A percentile compares a stretch with the other conserved stretches of the same genome.
These are phyloP conservation scores for Penicillium atrosanguineum DNA, from an alignment of 495 filamentous ascomycete species.

Conservation along the genomic window DNA sequence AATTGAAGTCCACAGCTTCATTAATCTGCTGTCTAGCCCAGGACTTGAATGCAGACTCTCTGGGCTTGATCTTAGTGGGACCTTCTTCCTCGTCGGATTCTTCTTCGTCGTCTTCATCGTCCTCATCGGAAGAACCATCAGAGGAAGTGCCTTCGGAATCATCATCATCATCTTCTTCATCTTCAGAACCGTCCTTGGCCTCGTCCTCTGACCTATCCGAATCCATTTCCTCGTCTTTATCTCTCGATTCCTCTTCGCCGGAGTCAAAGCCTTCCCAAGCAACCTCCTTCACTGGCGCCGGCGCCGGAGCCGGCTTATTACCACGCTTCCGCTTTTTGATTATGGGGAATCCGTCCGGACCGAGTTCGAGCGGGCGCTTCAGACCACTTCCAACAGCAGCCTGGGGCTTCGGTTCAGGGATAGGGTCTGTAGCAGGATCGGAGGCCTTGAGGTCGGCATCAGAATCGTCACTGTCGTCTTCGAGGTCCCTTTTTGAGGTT, in stretches of 20 bases:
- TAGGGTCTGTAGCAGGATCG: constrained; percentile 16
- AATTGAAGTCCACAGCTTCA: constrained; percentile 62
- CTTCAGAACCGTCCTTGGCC: constrained; percentile 19
- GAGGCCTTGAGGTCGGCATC: constrained; percentile 27
- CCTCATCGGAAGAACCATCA: constrained; percentile 21
- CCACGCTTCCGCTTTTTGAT: constrained; percentile 64
- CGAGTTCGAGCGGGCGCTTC: constrained; percentile 79
- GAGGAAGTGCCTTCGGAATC: constrained; percentile 8
- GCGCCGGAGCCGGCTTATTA: constrained; percentile 27
- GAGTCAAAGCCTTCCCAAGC: constrained; percentile 64
- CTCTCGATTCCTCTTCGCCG: constrained; percentile 31
- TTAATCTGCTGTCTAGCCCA: constrained; percentile 90
- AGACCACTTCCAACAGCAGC: constrained; percentile 67
- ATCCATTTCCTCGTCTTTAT: constrained; percentile 18
- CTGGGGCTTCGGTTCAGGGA: constrained; percentile 15
- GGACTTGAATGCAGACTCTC: constrained; percentile 78
- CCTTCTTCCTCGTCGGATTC: constrained; percentile 24
- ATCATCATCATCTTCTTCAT: constrained; percentile 19
- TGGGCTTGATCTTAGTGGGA: constrained; percentile 36
- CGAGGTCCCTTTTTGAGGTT: constrained; percentile 22
- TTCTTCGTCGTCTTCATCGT: constrained; percentile 23
- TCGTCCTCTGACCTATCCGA: constrained; percentile 16
- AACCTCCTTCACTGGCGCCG: constrained; percentile 41
- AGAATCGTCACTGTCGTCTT: constrained; percentile 40
- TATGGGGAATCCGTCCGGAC: constrained; percentile 72